A percentile compares a stretch with the other conserved stretches of the same genome.
phyloP scores from a whole-genome alignment of 2,329 filamentous ascomycete genomes.

The Xylaria sp. region DNA sequence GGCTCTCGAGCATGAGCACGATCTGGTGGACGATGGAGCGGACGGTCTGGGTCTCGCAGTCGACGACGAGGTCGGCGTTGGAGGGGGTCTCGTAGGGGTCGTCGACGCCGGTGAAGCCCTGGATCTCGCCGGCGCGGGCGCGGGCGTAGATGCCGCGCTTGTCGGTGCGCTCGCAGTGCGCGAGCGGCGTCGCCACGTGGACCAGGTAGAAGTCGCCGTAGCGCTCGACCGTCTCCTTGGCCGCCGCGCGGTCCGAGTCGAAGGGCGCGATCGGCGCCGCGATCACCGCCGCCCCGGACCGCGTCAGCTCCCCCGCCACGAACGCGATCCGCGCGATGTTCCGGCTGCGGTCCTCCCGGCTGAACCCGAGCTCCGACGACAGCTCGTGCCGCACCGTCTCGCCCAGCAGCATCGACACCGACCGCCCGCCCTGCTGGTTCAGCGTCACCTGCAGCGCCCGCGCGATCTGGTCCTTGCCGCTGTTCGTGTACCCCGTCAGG shows the following conservation, averaged over 20 bases:
- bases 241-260: conserved; percentile 74
- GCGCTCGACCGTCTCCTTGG: conserved; percentile 84
- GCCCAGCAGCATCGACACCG: conserved; percentile 90
- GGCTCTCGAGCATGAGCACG: conserved; percentile 85
- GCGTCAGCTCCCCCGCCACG: conserved; percentile 91
- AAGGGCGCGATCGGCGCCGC: conserved; percentile 96
- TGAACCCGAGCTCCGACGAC: conserved; percentile 94
- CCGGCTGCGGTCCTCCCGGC: conserved; percentile 84
- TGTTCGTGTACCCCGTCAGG: conserved; percentile 95
- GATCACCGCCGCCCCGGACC: conserved; percentile 91
- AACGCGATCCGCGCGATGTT: conserved; percentile 98
- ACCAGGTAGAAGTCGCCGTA: conserved; percentile 91
- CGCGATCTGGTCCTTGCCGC: conserved; percentile 94
- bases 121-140: conserved; percentile 87
- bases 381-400: conserved; percentile 94
- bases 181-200: conserved; percentile 90
- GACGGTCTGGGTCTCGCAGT: conserved; percentile 83
- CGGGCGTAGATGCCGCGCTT: conserved; percentile 85
- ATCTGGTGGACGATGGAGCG: conserved; percentile 97
- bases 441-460: conserved; percentile 94
- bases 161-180: conserved; percentile 93
- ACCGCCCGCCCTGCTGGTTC: conserved; percentile 95
- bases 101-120: conserved; percentile 97
- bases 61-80: conserved; percentile 83
- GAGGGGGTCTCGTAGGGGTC: conserved; percentile 89